Base-by-base conservation (phyloP, 2,329 filamentous ascomycete species). In the Trichoderma breve region DNA sequence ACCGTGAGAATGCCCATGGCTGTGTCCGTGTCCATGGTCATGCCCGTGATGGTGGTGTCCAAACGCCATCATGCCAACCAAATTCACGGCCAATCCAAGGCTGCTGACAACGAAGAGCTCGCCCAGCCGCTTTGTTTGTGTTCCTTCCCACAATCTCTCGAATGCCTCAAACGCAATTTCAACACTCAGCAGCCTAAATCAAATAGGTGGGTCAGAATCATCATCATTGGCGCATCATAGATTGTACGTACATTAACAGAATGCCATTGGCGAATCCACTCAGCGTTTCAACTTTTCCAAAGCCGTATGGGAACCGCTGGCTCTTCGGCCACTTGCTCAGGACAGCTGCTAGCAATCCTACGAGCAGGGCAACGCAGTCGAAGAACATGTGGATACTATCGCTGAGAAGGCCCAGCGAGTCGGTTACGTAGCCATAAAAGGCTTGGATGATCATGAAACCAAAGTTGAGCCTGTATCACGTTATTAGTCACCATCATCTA, bases 331-430 rank as follows among this genome's bases (percentile, higher is more conserved):
- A 98, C 82, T 98, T 98, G 82, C 93, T 96, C 85, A 97, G 93
- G 6, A 99, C 94, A 2, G 95, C 92, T 32, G 96, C 96, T 76
- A 95, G 92, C 11, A 99, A 86, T 12, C 96, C 96, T 43, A 99
- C 94, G 1, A 93, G 89, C 32, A 99, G 87, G 24, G 95, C 96
- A 43, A 98, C 90, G 76, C 96, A 99, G 82, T 99, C 96, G 77
- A 99, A 98, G 78, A 99, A 95, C 96, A 99, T 99, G 83, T 99
- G 96, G 74, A 99, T 96, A 78, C 95, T 98, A 82, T 99, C 96
- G 76, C 94, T 97, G 21, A 99, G 88, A n/a, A 99, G 86, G 3
- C 96, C 96, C 6, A 99, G 85, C 0, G 96, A 99, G 76, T 97
- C 95, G 4, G 94, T 98, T 12, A 96, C 84, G 77, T 96, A 97